phyloP scores from a whole-genome alignment of 1,284 basidiomycete genomes.

The Apiotrichum gracile region DNA sequence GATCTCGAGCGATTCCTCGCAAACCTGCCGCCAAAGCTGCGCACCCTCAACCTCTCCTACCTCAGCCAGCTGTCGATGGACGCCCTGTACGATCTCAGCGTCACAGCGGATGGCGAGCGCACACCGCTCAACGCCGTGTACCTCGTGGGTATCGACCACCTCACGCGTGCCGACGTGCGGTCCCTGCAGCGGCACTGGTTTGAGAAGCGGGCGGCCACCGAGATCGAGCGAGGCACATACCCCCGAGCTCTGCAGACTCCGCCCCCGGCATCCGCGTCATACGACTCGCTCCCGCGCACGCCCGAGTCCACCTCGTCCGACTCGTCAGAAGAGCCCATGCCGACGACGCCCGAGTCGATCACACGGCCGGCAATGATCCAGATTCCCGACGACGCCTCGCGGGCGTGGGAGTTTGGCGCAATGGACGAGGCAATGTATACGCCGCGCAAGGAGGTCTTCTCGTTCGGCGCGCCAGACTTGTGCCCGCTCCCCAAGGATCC shows the following conservation, averaged over 20 bases:
- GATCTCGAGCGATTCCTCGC: constrained; percentile 19
- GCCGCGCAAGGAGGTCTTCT: background rate
- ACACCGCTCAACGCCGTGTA: constrained; percentile 26
- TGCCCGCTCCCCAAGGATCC: no score
- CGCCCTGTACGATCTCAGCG: constrained; percentile 20
- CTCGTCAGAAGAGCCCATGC: background rate
- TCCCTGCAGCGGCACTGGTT: constrained; percentile 32
- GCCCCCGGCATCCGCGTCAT: no score
- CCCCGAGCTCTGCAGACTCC: no score
- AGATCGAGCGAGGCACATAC: background rate
- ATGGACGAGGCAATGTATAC: background rate
- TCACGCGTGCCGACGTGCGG: constrained; percentile 33
- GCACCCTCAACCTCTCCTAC: constrained; percentile 23
- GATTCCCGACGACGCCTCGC: background rate
- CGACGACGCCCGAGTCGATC: background rate
- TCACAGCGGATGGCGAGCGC: constrained; percentile 6
- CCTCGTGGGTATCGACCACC: constrained; percentile 36
- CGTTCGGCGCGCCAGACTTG: no score
- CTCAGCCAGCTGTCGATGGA: constrained; percentile 24
- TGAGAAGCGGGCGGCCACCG: constrained; percentile 13
- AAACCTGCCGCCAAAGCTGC: constrained; percentile 18
- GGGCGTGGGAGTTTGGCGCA: background rate
- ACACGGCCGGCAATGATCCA: no score
- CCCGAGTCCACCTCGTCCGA: background rate
- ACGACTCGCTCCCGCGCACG: background rate